phyloP scores from a whole-genome alignment of 2,329 filamentous ascomycete species.

The Rutstroemia sp. region DNA sequence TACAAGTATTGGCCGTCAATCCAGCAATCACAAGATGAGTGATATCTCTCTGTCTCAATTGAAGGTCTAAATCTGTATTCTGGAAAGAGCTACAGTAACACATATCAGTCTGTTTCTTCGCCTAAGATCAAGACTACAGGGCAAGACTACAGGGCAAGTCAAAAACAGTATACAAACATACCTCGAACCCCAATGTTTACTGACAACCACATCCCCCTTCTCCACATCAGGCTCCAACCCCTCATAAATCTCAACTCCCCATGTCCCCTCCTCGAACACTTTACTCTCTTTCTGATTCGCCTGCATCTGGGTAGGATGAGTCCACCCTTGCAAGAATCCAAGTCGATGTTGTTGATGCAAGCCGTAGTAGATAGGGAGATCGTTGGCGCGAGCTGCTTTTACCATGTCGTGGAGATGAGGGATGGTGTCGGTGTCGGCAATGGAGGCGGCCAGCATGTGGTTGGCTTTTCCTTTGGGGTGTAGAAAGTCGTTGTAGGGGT shows the following conservation, averaged over 20 bases:
- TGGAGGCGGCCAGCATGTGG: slow-evolving; percentile 21
- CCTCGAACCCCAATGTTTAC: slow-evolving; percentile 31
- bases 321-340: slow-evolving; percentile 26
- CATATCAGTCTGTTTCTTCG: not conserved
- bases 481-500: slow-evolving; percentile 27
- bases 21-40: slow-evolving; percentile 29
- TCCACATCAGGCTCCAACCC: slow-evolving; percentile 25
- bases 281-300: slow-evolving; percentile 13
- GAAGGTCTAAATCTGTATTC: slow-evolving; percentile 32
- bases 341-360: slow-evolving; percentile 28
- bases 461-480: slow-evolving; percentile 24
- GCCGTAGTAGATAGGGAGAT: slow-evolving; percentile 31
- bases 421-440: slow-evolving; percentile 26
- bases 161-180: slow-evolving; percentile 2
- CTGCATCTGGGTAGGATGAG: slow-evolving; percentile 21
- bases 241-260: slow-evolving; percentile 27
- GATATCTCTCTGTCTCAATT: slow-evolving; percentile 30
- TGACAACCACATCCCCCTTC: slow-evolving; percentile 29
- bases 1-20: slow-evolving; percentile 29
- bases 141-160: not conserved
- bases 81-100: slow-evolving; percentile 24
- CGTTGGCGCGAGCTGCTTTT: slow-evolving; percentile 16
- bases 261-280: slow-evolving; percentile 27
- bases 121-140: too few relatives aligned
- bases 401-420: slow-evolving; percentile 24